Conservation (phyloP, 495 filamentous ascomycete genomes). For the Pyrenula massariospora region DNA sequence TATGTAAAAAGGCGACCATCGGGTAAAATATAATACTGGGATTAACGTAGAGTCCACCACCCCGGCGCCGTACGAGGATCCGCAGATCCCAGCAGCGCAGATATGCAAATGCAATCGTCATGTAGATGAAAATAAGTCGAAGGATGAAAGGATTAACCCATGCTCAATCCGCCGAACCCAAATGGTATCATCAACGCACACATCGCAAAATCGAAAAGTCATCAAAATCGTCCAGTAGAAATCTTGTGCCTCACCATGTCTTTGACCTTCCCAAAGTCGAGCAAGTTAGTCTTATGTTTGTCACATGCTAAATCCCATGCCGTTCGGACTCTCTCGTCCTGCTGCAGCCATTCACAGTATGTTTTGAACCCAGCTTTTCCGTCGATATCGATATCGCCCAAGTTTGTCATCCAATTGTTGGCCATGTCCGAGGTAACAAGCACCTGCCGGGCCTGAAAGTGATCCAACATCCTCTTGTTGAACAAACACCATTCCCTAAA, state of each 20-base stretch:
- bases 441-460: slow-evolving; percentile 54
- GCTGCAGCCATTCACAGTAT: slow-evolving; percentile 49
- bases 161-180: too few relatives aligned
- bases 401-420: slow-evolving; percentile 42
- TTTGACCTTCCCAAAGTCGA: slow-evolving; percentile 44
- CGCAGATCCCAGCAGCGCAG: too few relatives aligned
- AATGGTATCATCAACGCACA: not conserved
- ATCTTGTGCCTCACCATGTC: slow-evolving; percentile 28
- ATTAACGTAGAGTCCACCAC: too few relatives aligned
- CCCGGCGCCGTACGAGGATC: too few relatives aligned
- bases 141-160: too few relatives aligned
- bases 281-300: slow-evolving; percentile 48
- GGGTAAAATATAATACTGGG: too few relatives aligned
- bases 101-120: too few relatives aligned
- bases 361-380: slow-evolving; percentile 35
- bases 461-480: slow-evolving; percentile 49
- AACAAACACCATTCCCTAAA: slow-evolving; percentile 57
- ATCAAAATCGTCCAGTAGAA: slow-evolving; percentile 5
- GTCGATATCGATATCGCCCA: slow-evolving; percentile 32
- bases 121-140: too few relatives aligned
- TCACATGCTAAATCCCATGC: slow-evolving; percentile 56
- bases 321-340: slow-evolving; percentile 50
- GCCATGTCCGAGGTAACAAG: slow-evolving; percentile 35
- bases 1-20: too few relatives aligned
- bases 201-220: slow-evolving; percentile 2